Evolutionary conservation across 257 asterid species (phyloP).

Genomic region (Capsicum pubescens): DNA sequence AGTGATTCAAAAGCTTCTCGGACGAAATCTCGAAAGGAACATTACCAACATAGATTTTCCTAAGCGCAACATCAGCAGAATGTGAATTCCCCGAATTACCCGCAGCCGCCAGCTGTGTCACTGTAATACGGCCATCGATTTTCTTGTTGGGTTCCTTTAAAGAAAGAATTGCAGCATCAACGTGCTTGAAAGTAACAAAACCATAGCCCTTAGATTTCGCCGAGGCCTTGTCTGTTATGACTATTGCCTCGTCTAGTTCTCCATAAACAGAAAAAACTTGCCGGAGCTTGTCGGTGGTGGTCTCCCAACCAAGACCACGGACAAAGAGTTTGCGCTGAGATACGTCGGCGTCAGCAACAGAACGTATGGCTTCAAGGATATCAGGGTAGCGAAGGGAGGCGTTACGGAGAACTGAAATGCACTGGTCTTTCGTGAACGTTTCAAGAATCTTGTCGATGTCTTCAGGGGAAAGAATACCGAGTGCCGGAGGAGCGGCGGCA

Average conservation of each 20-base stretch:
- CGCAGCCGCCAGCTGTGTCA: slow-evolving; percentile 85
- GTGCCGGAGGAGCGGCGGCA: slow-evolving; percentile 40
- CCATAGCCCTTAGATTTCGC: slow-evolving; percentile 92
- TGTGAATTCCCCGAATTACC: slow-evolving; percentile 69
- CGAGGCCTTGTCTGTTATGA: slow-evolving; percentile 76
- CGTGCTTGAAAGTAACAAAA: slow-evolving; percentile 83
- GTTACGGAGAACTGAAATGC: slow-evolving; percentile 72
- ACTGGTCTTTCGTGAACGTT: slow-evolving; percentile 79
- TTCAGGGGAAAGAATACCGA: slow-evolving; percentile 57
- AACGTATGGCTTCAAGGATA: slow-evolving; percentile 69
- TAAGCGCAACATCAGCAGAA: slow-evolving; percentile 65
- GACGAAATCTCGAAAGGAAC: slow-evolving; percentile 88
- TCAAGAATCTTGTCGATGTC: slow-evolving; percentile 86
- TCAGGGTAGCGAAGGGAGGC: slow-evolving; percentile 82
- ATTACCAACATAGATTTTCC: slow-evolving; percentile 96
- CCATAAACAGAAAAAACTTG: slow-evolving; percentile 72
- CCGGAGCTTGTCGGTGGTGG: slow-evolving; percentile 83
- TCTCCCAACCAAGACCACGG: slow-evolving; percentile 99
- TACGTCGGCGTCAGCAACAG: slow-evolving; percentile 85
- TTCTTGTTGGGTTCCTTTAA: slow-evolving; percentile 83
- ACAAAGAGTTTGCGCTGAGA: slow-evolving; percentile 81
- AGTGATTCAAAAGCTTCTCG: slow-evolving; percentile 74
- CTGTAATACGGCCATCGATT: slow-evolving; percentile 95
- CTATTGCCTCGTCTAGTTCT: slow-evolving; percentile 85
- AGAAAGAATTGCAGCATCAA: slow-evolving; percentile 81